Conservation (phyloP, 331 rosid genomes). For the Quercus lobata region DNA sequence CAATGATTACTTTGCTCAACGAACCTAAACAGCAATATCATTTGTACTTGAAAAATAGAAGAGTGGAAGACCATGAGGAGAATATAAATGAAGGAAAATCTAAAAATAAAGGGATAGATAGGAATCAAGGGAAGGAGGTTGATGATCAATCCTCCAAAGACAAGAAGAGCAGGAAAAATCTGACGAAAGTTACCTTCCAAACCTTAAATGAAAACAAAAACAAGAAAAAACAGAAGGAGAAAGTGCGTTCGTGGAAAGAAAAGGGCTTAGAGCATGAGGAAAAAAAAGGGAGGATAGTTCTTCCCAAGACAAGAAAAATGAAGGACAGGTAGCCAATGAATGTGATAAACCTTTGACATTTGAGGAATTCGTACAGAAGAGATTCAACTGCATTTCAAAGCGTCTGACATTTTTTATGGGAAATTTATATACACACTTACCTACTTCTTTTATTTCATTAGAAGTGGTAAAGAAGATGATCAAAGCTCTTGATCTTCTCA, state of each 20-base stretch:
- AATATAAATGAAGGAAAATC: not conserved
- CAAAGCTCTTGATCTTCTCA: slow-evolving; percentile 11
- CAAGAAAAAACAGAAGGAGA: not conserved
- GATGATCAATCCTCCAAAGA: not conserved
- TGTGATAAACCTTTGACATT: not conserved
- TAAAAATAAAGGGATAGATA: not conserved
- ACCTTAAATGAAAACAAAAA: not conserved
- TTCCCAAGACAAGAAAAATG: not conserved
- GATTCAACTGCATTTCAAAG: not conserved
- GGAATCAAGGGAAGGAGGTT: not conserved
- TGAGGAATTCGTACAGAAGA: slow-evolving; percentile 17
- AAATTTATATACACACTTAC: slow-evolving; percentile 21
- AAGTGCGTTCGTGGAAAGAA: not conserved
- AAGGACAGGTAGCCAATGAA: not conserved
- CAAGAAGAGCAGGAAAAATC: not conserved
- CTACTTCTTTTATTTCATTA: slow-evolving; percentile 23
- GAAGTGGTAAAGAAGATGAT: slow-evolving; percentile 16
- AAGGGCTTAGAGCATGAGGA: not conserved
- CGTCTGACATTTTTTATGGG: not conserved
- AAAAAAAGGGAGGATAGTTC: not conserved
- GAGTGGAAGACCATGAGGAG: not conserved
- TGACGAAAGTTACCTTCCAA: not conserved
- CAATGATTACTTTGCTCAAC: slow-evolving; percentile 30
- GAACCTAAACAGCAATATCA: slow-evolving; percentile 9
- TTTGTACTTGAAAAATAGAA: not conserved